Evolutionary conservation across 2,329 filamentous ascomycete species (phyloP).

Genomic region (Arthrobotrys pseudoclavata): DNA sequence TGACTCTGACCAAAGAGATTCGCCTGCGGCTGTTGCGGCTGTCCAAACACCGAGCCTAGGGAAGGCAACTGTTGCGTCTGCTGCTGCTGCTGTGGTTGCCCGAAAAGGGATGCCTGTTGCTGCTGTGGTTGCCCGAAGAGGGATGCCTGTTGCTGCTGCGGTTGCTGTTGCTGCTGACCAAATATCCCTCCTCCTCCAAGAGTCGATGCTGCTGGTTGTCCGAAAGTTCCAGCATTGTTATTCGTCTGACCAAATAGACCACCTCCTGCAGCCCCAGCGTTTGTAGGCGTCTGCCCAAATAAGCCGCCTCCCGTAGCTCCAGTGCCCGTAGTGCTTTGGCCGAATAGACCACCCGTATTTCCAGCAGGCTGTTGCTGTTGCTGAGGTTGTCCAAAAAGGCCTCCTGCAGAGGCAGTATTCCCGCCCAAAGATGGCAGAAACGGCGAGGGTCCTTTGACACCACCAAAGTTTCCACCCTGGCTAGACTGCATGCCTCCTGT

Average conservation of each 20-base stretch:
- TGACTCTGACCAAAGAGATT: constrained; percentile 52
- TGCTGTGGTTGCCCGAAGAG: constrained; percentile 45
- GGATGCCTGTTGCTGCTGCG: constrained; percentile 61
- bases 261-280: constrained; percentile 51
- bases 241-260: constrained; percentile 59
- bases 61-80: constrained; percentile 64
- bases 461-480: constrained; percentile 54
- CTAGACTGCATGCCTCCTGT: constrained; percentile 49
- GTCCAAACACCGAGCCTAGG: constrained; percentile 58
- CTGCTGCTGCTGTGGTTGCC: constrained; percentile 2
- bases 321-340: constrained; percentile 42
- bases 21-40: constrained; percentile 31
- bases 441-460: constrained; percentile 56
- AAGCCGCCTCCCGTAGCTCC: constrained; percentile 52
- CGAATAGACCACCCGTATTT: constrained; percentile 36
- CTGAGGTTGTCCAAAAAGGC: constrained; percentile 61
- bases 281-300: constrained; percentile 62
- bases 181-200: constrained; percentile 58
- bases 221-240: constrained; percentile 53
- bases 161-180: constrained; percentile 52
- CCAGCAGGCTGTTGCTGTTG: constrained; percentile 57
- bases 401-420: constrained; percentile 42
- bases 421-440: constrained; percentile 29
- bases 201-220: constrained; percentile 46
- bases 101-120: constrained; percentile 39